These are phyloP conservation scores for Halophytophthora polymorphica DNA, from an alignment of 352 stramenopile genomes.

Conservation along the genomic window DNA sequence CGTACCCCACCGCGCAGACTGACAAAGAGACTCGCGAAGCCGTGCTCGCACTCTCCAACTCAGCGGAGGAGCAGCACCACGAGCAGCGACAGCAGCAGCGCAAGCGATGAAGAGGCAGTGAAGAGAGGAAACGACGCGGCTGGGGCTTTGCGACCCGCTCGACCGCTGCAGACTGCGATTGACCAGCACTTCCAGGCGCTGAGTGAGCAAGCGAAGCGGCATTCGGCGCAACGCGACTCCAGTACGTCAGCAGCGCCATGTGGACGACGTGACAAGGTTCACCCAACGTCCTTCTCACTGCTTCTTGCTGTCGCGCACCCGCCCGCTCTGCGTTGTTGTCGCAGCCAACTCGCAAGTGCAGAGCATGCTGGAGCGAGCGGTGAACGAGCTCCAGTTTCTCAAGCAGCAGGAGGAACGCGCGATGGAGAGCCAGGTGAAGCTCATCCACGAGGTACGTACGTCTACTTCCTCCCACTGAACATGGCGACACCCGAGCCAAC, in stretches of 20 bases:
- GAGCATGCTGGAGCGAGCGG: conserved; percentile 39
- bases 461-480: not conserved
- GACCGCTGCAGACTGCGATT: conserved; percentile 32
- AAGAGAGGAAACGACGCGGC: not conserved
- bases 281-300: no score
- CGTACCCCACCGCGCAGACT: not conserved
- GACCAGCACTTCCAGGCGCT: conserved; percentile 46
- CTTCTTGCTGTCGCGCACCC: not conserved
- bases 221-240: conserved; percentile 39
- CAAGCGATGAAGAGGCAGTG: not conserved
- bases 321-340: conserved; percentile 1
- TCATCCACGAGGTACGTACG: conserved; percentile 45
- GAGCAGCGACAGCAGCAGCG: conserved; percentile 11
- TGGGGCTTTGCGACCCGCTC: not conserved
- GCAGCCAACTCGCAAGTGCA: conserved; percentile 45
- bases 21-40: not conserved
- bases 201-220: conserved; percentile 43
- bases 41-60: not conserved
- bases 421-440: conserved; percentile 39
- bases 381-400: conserved; percentile 54
- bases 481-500: not conserved
- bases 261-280: no score
- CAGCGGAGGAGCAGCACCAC: not conserved
- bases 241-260: no score
- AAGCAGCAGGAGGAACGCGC: conserved; percentile 48